A percentile compares a stretch with the other conserved stretches of the same genome.
Conservation (phyloP, 1,139 yeast species). For the Lodderomyces orthopsilosis region DNA sequence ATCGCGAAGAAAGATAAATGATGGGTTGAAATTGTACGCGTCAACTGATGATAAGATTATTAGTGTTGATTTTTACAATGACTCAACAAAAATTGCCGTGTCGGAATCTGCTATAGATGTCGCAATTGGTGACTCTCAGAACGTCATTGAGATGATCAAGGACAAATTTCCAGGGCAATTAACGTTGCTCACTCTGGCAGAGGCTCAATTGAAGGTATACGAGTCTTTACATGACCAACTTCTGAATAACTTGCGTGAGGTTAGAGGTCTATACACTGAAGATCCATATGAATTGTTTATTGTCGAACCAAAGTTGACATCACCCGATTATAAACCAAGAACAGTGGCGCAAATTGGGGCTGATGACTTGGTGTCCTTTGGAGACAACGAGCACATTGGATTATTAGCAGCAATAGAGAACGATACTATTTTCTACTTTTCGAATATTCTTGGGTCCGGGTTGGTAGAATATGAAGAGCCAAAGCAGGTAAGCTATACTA, state of each 20-base stretch:
- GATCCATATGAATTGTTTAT: constrained; percentile 16
- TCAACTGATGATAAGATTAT: constrained; percentile 21
- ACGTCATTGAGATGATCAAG: constrained; percentile 19
- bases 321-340: constrained; percentile 1
- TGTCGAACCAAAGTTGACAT: constrained; percentile 13
- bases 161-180: constrained; percentile 13
- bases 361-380: constrained; percentile 11
- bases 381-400: constrained; percentile 18
- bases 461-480: neutral
- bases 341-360: constrained; percentile 5
- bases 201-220: neutral
- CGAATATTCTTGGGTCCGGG: constrained; percentile 7
- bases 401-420: constrained; percentile 19
- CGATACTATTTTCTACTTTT: constrained; percentile 20
- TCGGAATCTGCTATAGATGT: constrained; percentile 21
- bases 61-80: constrained; percentile 32
- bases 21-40: constrained; percentile 37
- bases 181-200: constrained; percentile 14
- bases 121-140: constrained; percentile 26
- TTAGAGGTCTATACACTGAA: constrained; percentile 10
- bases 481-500: constrained; percentile 19
- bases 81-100: constrained; percentile 21
- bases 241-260: constrained; percentile 8
- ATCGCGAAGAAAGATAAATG: constrained; percentile 26
- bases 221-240: constrained; percentile 4